phyloP scores from a whole-genome alignment of 208 protist species.

The Blechomonas ayalai region DNA sequence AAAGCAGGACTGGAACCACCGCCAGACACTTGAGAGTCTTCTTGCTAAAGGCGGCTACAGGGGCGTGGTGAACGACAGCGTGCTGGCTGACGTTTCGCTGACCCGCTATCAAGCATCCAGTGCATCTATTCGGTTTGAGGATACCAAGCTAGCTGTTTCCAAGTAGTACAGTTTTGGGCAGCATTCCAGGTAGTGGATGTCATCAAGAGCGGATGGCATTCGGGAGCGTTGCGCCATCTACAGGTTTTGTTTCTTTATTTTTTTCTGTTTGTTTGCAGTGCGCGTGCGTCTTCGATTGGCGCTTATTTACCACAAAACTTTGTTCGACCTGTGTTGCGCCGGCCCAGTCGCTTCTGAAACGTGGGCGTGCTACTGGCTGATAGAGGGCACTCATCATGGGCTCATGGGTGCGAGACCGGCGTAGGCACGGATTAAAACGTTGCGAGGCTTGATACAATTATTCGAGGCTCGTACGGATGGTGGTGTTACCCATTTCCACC shows the following conservation, averaged over 20 bases:
- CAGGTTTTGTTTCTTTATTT: conserved; percentile 3
- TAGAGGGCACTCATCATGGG: background rate
- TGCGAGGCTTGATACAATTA: too few relatives aligned
- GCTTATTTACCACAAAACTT: background rate
- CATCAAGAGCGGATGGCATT: too few relatives aligned
- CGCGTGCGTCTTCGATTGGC: background rate
- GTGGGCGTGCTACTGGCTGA: background rate
- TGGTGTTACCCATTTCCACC: too few relatives aligned
- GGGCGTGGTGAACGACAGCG: conserved; percentile 27
- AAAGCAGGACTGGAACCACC: conserved; percentile 70
- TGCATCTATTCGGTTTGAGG: conserved; percentile 25
- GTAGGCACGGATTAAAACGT: too few relatives aligned
- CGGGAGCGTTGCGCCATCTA: too few relatives aligned
- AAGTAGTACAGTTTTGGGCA: too few relatives aligned
- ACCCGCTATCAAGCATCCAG: conserved; percentile 76
- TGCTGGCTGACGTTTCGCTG: conserved; percentile 45
- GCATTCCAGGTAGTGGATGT: too few relatives aligned
- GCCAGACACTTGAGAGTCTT: conserved; percentile 48
- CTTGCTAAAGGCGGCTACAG: conserved; percentile 66
- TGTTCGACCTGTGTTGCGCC: too few relatives aligned
- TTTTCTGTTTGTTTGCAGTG: background rate
- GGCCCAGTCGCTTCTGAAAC: too few relatives aligned
- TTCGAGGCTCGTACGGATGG: too few relatives aligned
- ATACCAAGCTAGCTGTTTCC: too few relatives aligned
- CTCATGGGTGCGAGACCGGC: too few relatives aligned